Conservation (phyloP, 495 filamentous ascomycete genomes). For the Pyrenula massariospora region DNA sequence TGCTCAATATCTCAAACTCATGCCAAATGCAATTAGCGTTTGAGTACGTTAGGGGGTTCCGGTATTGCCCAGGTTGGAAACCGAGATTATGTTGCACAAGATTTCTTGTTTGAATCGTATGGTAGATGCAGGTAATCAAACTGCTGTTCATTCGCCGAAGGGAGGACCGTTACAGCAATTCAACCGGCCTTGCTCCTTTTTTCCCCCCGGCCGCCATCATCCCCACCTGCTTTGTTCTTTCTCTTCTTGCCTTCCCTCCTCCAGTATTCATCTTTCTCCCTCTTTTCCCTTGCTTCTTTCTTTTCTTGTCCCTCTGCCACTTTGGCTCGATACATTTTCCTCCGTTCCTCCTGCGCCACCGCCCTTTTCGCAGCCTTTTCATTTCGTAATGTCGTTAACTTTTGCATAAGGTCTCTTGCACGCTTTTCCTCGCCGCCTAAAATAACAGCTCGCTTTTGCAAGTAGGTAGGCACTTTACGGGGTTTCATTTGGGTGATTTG, state of each 20-base stretch:
- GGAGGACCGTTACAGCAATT: too few species aligned
- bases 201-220: conserved; percentile 43
- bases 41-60: too few species aligned
- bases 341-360: conserved; percentile 74
- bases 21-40: too few species aligned
- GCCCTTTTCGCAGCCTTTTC: conserved; percentile 75
- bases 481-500: conserved; percentile 75
- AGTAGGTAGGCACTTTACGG: conserved; percentile 72
- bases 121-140: too few species aligned
- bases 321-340: conserved; percentile 66
- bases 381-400: conserved; percentile 81
- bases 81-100: too few species aligned
- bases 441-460: conserved; percentile 89
- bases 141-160: too few species aligned
- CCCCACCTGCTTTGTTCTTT: conserved; percentile 45
- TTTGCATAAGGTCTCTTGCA: conserved; percentile 83
- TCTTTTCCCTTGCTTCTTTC: conserved; percentile 71
- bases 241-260: conserved; percentile 89
- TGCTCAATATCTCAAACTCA: too few species aligned
- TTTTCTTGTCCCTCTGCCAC: conserved; percentile 70
- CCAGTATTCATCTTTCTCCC: conserved; percentile 90
- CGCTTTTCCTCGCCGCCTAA: conserved; percentile 73
- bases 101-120: too few species aligned
- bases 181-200: conserved; percentile 61
- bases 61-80: too few species aligned